Base-by-base conservation (phyloP, 441 rosid species). In the Populus hybrid region DNA sequence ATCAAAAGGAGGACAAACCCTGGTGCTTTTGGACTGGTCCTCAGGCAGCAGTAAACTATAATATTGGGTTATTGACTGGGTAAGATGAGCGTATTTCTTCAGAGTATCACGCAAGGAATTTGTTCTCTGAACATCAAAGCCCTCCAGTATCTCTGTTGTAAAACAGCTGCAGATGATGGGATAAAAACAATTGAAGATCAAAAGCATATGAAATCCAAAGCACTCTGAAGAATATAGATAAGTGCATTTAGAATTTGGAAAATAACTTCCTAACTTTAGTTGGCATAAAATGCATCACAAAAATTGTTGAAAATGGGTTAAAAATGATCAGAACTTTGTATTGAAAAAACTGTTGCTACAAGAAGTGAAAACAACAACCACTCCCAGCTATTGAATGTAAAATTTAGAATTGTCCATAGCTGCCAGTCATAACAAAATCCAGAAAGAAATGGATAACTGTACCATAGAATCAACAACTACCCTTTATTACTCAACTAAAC, bases 91-190 rank as follows among this genome's bases (percentile, higher is more conserved):
- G 70, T 95, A 95, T 79, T 89, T 95, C 88, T 90, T 89, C 74
- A 95, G 73, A 32, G 99, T 92, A 81, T 88, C 95, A 65, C 85
- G 92, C 81, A 95, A 85, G 79, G 92, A 86, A 36, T 81, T 82
- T 63, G 93, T 91, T 88, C 99, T 93, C 82, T 88, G 87, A 76
- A 93, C 93, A 78, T 93, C 92, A 86, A 95, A 93, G 76, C 97
- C 98, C 81, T 93, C 98, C 82, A 93, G 87, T 79, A 95, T 93
- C 88, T 95, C 99, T 11, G 95, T 95, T 10, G 97, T 95, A 83
- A 95, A 89, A 83, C 99, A 95, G 71, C 99, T 93, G 91, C 81
- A 86, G 23, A 75, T 61, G 75, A 68, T 42, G 70, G n/a, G 42
- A 68, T 73, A 57, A 68, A 70, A 69, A 69, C 79, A 73, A 66